Evolutionary conservation across 1,284 basidiomycete species (phyloP).

Genomic region (Coriolopsis trogii): DNA sequence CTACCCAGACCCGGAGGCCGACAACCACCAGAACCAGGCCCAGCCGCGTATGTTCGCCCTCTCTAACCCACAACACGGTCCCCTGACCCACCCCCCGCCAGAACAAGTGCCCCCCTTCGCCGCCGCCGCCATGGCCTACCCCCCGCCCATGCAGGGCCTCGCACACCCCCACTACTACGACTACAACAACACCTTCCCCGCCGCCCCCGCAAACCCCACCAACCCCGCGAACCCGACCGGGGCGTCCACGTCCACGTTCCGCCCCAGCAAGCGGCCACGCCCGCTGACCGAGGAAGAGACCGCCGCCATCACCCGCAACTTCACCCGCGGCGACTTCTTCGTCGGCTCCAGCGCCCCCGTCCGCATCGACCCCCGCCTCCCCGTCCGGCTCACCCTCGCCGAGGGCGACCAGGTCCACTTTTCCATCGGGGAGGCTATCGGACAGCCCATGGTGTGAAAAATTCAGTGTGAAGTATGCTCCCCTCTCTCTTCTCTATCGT

Average conservation of each 20-base stretch:
- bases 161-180: conserved; percentile 76
- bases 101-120: conserved; percentile 24
- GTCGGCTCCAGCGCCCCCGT: conserved; percentile 77
- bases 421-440: conserved; percentile 62
- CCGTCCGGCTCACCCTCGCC: conserved; percentile 73
- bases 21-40: conserved; percentile 50
- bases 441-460: no score
- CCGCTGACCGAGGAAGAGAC: conserved; percentile 78
- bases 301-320: conserved; percentile 78
- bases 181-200: conserved; percentile 60
- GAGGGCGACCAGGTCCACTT: conserved; percentile 82
- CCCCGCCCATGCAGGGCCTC: conserved; percentile 42
- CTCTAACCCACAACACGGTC: not conserved
- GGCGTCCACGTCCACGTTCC: conserved; percentile 70
- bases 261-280: conserved; percentile 72
- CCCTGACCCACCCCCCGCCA: conserved; percentile 2
- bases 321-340: conserved; percentile 76
- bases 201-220: conserved; percentile 57
- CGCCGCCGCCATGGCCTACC: conserved; percentile 29
- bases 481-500: not conserved
- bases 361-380: conserved; percentile 74
- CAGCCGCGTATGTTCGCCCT: conserved; percentile 42
- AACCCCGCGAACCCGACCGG: conserved; percentile 30
- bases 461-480: not conserved
- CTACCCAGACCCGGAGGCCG: conserved; percentile 76